Evolutionary conservation across 2,329 filamentous ascomycete genomes (phyloP).

Genomic region (Volutella citrinella): DNA sequence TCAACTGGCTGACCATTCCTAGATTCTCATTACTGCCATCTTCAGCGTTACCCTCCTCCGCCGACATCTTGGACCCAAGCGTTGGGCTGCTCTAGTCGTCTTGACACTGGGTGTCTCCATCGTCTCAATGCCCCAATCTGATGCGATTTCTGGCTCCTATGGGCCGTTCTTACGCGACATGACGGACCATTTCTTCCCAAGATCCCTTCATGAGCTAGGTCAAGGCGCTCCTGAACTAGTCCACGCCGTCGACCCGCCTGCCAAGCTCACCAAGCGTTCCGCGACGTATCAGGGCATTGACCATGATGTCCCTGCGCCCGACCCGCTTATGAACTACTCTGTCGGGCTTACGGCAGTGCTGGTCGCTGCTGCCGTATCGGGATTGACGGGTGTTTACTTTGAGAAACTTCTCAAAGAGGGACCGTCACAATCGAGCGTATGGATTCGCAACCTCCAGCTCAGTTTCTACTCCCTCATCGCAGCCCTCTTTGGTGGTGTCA

Average conservation of each 20-base stretch:
- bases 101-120: constrained; percentile 80
- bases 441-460: constrained; percentile 92
- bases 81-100: constrained; percentile 77
- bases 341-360: constrained; percentile 78
- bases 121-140: constrained; percentile 71
- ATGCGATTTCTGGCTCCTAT: constrained; percentile 49
- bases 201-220: constrained; percentile 74
- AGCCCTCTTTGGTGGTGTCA: constrained; percentile 78
- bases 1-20: no score
- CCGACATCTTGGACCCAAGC: constrained; percentile 64
- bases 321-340: constrained; percentile 67
- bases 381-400: constrained; percentile 81
- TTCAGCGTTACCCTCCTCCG: constrained; percentile 80
- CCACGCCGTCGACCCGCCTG: constrained; percentile 6
- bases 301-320: constrained; percentile 48
- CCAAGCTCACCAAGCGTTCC: constrained; percentile 50
- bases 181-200: constrained; percentile 68
- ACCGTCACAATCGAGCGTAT: constrained; percentile 71
- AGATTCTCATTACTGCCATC: constrained; percentile 83
- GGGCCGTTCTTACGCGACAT: constrained; percentile 59
- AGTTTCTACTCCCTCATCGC: constrained; percentile 93
- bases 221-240: constrained; percentile 37
- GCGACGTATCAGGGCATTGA: constrained; percentile 89
- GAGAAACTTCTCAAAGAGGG: constrained; percentile 91
- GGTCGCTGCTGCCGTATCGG: constrained; percentile 74